Evolutionary conservation across 208 protist genomes (phyloP).

Genomic region (Vickermania ingenoplastis): DNA sequence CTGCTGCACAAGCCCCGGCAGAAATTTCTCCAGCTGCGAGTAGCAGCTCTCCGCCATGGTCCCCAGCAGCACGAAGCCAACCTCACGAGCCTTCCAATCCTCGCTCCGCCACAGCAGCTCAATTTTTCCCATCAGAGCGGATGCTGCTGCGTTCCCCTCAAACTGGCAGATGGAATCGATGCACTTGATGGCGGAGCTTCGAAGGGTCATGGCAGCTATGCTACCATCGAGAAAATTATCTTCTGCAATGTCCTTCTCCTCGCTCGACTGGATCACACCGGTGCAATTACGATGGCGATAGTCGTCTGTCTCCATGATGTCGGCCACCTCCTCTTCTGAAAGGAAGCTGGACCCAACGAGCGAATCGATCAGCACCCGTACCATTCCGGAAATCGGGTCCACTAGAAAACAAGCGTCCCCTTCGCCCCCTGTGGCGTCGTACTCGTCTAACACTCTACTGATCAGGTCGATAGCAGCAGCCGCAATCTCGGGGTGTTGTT

Average conservation of each 20-base stretch:
- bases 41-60: slow-evolving; percentile 63
- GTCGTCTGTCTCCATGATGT: slow-evolving; percentile 67
- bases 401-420: slow-evolving; percentile 28
- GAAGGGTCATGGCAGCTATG: slow-evolving; percentile 54
- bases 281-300: slow-evolving; percentile 62
- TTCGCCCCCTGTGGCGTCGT: slow-evolving; percentile 56
- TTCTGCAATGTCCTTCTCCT: slow-evolving; percentile 61
- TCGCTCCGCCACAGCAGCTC: slow-evolving; percentile 38
- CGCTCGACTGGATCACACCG: slow-evolving; percentile 25
- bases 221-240: slow-evolving; percentile 61
- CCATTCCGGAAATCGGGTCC: slow-evolving; percentile 16
- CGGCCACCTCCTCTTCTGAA: slow-evolving; percentile 63
- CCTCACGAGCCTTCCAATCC: slow-evolving; percentile 52
- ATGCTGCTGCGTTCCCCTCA: slow-evolving; percentile 30
- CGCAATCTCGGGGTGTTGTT: slow-evolving; percentile 38
- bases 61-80: slow-evolving; percentile 67
- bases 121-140: slow-evolving; percentile 33
- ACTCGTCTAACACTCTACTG: slow-evolving; percentile 34
- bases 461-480: slow-evolving; percentile 63
- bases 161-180: slow-evolving; percentile 56
- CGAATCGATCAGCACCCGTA: slow-evolving; percentile 32
- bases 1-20: slow-evolving; percentile 31
- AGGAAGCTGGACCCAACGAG: slow-evolving; percentile 49
- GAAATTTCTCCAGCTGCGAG: slow-evolving; percentile 22
- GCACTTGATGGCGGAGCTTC: slow-evolving; percentile 60